Conservation (phyloP, 2,329 filamentous ascomycete species). For the Tolypocladium nubicola region DNA sequence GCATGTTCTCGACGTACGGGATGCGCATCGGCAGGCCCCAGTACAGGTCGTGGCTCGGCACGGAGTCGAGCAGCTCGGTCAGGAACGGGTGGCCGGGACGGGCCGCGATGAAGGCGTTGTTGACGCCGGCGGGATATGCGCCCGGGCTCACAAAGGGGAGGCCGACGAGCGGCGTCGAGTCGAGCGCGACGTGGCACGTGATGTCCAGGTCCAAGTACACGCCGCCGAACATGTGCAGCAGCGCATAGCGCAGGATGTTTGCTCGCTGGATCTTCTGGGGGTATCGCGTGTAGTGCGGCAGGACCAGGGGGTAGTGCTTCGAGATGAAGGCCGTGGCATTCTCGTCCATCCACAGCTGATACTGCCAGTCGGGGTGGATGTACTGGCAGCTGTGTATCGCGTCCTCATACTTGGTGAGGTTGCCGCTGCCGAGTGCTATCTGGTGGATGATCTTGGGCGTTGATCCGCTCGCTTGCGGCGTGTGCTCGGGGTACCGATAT, state of each 20-base stretch:
- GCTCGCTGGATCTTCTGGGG: constrained; percentile 12
- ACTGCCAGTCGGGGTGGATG: constrained; percentile 11
- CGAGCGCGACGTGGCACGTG: constrained; percentile 9
- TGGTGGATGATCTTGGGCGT: constrained; percentile 15
- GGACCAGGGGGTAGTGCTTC: constrained; percentile 10
- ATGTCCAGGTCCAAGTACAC: constrained; percentile 15
- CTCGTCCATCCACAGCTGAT: constrained; percentile 12
- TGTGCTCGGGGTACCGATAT: not conserved
- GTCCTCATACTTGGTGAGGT: constrained; percentile 21
- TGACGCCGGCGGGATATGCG: constrained; percentile 12
- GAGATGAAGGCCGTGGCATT: constrained; percentile 11
- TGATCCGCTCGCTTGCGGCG: not conserved
- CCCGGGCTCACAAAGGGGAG: constrained; percentile 11
- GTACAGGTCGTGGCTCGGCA: constrained; percentile 11
- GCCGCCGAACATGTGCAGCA: constrained; percentile 12
- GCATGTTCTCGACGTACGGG: constrained; percentile 15
- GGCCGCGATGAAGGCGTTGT: constrained; percentile 12
- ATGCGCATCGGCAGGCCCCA: constrained; percentile 14
- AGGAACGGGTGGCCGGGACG: constrained; percentile 9
- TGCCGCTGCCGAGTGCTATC: constrained; percentile 27
- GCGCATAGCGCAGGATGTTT: constrained; percentile 11
- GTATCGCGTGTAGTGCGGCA: constrained; percentile 11
- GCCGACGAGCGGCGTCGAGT: constrained; percentile 8
- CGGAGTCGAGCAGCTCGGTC: constrained; percentile 5
- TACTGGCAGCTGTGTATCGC: constrained; percentile 9